A percentile compares a stretch with the other conserved stretches of the same genome.
Evolutionary conservation across 148 eudicot species (phyloP).

Genomic region (Rhododendron williamsianum): DNA sequence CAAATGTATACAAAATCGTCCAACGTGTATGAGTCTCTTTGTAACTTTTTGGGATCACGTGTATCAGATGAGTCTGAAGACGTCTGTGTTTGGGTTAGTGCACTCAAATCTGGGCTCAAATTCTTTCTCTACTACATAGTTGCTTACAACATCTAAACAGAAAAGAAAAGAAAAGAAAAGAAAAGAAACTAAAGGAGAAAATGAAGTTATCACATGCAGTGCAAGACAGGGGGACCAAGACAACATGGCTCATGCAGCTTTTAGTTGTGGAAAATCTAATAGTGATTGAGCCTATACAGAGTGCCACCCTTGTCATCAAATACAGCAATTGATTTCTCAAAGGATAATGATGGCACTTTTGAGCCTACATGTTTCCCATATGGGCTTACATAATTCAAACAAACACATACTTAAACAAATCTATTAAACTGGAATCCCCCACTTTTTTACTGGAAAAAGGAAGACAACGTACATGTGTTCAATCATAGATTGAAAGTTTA

Average conservation of each 20-base stretch:
- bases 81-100: neutral
- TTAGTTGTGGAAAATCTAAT: slow-evolving; percentile 7
- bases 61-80: neutral
- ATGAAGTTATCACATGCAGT: neutral
- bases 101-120: neutral
- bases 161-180: too few relatives aligned
- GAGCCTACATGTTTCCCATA: slow-evolving; percentile 1
- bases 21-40: neutral
- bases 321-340: neutral
- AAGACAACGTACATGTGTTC: neutral
- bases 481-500: neutral
- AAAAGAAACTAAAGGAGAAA: neutral
- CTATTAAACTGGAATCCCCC: neutral
- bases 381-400: too few relatives aligned
- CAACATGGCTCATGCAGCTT: slow-evolving; percentile 15
- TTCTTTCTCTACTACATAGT: too few relatives aligned
- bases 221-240: neutral
- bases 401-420: neutral
- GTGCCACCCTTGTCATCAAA: neutral
- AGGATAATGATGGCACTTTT: neutral
- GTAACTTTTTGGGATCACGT: neutral
- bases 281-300: neutral
- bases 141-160: neutral
- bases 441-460: neutral
- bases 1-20: neutral